Percentiles rank a stretch among this genome's conserved stretches.
phyloP scores from a whole-genome alignment of 2,329 filamentous ascomycete genomes.

The Aspergillus latus region DNA sequence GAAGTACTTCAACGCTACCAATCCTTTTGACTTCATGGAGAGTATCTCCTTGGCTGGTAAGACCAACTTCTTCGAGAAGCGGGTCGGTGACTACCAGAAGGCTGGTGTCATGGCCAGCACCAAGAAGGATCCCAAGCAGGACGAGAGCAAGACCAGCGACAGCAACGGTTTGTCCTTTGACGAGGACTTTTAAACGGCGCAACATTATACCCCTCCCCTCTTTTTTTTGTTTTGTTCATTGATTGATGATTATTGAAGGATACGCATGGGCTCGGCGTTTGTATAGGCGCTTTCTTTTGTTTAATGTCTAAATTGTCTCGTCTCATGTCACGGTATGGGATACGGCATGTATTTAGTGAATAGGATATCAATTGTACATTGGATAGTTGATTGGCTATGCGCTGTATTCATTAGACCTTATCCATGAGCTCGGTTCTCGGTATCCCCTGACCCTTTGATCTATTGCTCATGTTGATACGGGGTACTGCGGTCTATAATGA shows the following conservation, averaged over 20 bases:
- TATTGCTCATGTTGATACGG: neutral
- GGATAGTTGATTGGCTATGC: constrained; percentile 13
- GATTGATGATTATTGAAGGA: constrained; percentile 31
- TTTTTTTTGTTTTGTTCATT: constrained; percentile 24
- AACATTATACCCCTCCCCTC: constrained; percentile 24
- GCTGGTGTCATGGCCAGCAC: constrained; percentile 95
- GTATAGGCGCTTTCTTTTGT: constrained; percentile 20
- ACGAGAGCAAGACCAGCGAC: constrained; percentile 45
- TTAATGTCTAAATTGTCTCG: constrained; percentile 17
- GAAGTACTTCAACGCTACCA: constrained; percentile 87
- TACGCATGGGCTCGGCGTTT: constrained; percentile 40
- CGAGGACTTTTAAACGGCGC: constrained; percentile 80
- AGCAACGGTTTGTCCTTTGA: constrained; percentile 85
- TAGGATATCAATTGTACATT: constrained; percentile 26
- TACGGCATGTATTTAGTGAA: constrained; percentile 22
- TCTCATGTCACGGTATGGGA: constrained; percentile 14
- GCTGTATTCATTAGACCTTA: neutral
- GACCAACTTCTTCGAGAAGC: constrained; percentile 99
- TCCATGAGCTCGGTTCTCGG: no score
- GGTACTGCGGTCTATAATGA: no score
- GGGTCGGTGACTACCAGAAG: constrained; percentile 99
- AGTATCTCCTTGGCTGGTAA: constrained; percentile 98
- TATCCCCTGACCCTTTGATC: neutral
- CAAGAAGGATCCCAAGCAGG: constrained; percentile 62
- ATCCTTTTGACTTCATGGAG: constrained; percentile 99